Evolutionary conservation across 306 rosid species (phyloP), one percentile per base, ranked within the genome.

Genomic region (Begonia masoniana): DNA sequence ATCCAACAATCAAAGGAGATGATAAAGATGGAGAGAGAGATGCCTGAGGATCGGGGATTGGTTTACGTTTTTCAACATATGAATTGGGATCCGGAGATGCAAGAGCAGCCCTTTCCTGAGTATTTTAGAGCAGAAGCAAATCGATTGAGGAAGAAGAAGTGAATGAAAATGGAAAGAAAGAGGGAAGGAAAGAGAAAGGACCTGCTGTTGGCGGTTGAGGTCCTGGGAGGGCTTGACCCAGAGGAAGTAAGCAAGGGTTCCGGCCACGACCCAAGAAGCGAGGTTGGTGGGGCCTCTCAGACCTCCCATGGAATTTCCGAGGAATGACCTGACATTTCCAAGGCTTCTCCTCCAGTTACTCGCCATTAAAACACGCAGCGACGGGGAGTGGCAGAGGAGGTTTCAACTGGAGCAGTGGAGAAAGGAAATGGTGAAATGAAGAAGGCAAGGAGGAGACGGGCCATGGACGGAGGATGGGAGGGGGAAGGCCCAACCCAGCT

Each of bases 171-270:
- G 10, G 26, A n/a, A 7, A 13, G 10, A 6, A 17, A 6, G 49
- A 21, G n/a, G 5, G 36, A 47, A 26, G 15, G 15, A 36, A 35
- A 47, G 10, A 19, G 51, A 21, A 65, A 6, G 15, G 41, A 72
- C 87, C 84, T 80, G 72, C 36, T 89, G 96, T 52, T 85, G 63
- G 5, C 94, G 91, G 48, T 74, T 75, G 63, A 89, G 97, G 35
- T 89, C 94, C 62, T 76, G 95, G 0, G 94, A 72, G 46, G 97
- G 97, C 62, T 91, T 91, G 67, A 91, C 66, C 97, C 97, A 91
- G 15, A 91, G 96, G 69, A 64, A 80, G 68, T 91, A 91, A 10
- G 97, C 97, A 15, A 91, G 69, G 63, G 96, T 78, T 63, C 96
- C 94, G n/a, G 97, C 96, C 2, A 91, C 92, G 1, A 74, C 77